Evolutionary conservation across 2,329 filamentous ascomycete genomes (phyloP), one percentile per base, ranked within the genome.

Genomic region (Pseudocercospora eumusae): DNA sequence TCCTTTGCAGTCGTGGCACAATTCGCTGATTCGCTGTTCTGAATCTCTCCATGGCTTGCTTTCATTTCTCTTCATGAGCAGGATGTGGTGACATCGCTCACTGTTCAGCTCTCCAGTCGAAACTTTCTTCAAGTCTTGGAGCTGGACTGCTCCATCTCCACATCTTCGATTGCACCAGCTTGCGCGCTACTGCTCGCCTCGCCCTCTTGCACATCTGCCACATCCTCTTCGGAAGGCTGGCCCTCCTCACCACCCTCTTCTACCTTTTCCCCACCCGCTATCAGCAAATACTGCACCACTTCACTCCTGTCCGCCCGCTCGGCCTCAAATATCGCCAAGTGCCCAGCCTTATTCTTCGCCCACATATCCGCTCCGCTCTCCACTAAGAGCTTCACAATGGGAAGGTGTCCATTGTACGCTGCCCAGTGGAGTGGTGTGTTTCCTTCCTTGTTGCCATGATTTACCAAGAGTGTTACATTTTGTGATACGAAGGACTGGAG

Each of bases 361-460:
- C 87, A 87, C 4, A 92, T 87, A 62, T 92, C 88, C 1, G 92
- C 92, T 2, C 92, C 92, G 2, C 86, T 81, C 49, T 87, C 86
- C 1, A 96, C 82, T 11, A 99, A 83, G 0, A 87, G 78, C 79
- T 93, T 90, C 6, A 96, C 91, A 3, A 87, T 85, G 5, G 88
- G 85, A 2, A 98, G 80, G 71, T 97, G 93, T 1, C 93, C 93
- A 59, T 96, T 95, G 59, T 97, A 80, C 0, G 92, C 90, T 0
- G 93, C 93, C 93, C 93, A 98, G 78, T 99, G 95, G 61, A 99
- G 81, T 0, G 92, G 86, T 0, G 93, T 97, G 79, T 97, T 98
- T 49, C 92, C 93, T 50, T 90, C 88, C 64, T 86, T 81, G 73
- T 99, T 99, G 64, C 84, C 82, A 2, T 83, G 80, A 69, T 92